Conservation (phyloP, 2,329 filamentous ascomycete species). For the Hymenoscyphus occultus region DNA sequence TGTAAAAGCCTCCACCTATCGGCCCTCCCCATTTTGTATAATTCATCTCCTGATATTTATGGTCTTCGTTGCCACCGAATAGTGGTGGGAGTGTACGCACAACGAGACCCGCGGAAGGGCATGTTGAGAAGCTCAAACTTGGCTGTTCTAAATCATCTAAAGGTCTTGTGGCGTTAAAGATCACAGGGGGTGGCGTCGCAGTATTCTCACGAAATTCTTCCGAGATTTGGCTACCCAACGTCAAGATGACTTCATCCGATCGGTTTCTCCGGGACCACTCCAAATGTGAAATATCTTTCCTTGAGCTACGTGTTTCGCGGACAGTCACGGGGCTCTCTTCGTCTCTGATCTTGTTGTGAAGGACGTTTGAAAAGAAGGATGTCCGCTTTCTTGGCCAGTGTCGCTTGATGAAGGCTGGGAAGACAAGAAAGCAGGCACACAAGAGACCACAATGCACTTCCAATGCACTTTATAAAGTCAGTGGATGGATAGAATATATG, state of each 20-base stretch:
- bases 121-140: not conserved
- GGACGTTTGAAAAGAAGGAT: not conserved
- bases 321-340: not conserved
- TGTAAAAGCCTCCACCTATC: not conserved
- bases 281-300: not conserved
- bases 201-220: not conserved
- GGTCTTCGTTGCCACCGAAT: not conserved
- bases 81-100: not conserved
- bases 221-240: not conserved
- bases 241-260: not conserved
- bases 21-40: not conserved
- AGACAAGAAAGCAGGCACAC: conserved; percentile 11
- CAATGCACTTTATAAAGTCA: not conserved
- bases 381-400: conserved; percentile 3
- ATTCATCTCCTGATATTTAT: not conserved
- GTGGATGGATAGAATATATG: too few species aligned
- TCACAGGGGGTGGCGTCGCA: not conserved
- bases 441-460: conserved; percentile 10
- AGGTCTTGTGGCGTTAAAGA: not conserved
- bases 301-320: not conserved
- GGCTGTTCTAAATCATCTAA: not conserved
- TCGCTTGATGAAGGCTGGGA: conserved; percentile 9
- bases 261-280: not conserved
- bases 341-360: not conserved
- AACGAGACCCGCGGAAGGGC: not conserved